Evolutionary conservation across 352 stramenopile species (phyloP).

Genomic region (Halophytophthora batemanensis): DNA sequence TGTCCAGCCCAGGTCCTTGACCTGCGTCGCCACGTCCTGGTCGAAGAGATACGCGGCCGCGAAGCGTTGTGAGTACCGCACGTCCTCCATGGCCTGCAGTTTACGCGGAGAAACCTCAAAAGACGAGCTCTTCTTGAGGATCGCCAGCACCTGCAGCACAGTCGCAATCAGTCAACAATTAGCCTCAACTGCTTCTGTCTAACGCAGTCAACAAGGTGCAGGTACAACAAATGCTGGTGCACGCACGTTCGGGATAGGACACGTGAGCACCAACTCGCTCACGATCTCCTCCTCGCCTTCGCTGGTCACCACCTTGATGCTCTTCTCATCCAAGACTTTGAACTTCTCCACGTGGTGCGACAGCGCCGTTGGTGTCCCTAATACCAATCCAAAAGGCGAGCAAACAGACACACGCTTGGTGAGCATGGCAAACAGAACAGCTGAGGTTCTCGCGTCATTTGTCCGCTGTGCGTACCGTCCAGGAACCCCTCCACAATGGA

Average conservation of each 20-base stretch:
- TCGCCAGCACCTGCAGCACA: slow-evolving; percentile 37
- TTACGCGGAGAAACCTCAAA: slow-evolving; percentile 26
- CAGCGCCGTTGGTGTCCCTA: slow-evolving; percentile 39
- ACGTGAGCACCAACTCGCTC: slow-evolving; percentile 66
- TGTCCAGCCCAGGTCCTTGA: slow-evolving; percentile 54
- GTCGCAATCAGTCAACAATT: slow-evolving; percentile 4
- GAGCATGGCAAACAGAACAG: neutral
- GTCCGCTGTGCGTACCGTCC: slow-evolving; percentile 18
- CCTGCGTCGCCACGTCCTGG: slow-evolving; percentile 23
- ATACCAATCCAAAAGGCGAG: neutral
- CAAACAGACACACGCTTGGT: neutral
- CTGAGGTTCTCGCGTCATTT: neutral
- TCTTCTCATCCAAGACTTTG: slow-evolving; percentile 44
- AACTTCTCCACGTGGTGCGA: slow-evolving; percentile 50
- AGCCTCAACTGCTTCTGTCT: neutral
- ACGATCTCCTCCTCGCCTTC: slow-evolving; percentile 52
- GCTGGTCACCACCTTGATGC: slow-evolving; percentile 40
- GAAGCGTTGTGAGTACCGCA: slow-evolving; percentile 71
- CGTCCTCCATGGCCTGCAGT: slow-evolving; percentile 35
- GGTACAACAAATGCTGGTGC: neutral
- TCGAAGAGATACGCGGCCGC: slow-evolving; percentile 66
- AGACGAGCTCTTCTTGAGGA: slow-evolving; percentile 48
- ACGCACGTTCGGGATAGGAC: slow-evolving; percentile 51
- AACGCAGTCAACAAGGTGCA: neutral
- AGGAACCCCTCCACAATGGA: slow-evolving; percentile 54